Evolutionary conservation across 257 asterid genomes (phyloP).

Genomic region (Przewalskia tangutica): DNA sequence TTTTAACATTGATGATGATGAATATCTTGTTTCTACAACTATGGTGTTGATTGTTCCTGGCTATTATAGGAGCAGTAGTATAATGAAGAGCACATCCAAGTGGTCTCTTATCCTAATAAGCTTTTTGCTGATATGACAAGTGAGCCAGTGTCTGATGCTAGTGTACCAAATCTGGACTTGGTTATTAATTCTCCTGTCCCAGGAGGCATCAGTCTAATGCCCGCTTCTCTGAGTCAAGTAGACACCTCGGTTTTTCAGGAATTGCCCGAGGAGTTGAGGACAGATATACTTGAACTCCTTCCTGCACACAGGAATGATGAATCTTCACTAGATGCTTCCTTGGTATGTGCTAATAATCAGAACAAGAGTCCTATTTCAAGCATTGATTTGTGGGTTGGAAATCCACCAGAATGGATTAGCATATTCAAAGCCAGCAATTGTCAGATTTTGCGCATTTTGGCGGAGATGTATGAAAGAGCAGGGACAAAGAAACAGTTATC

Average conservation of each 20-base stretch:
- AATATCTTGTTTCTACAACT: not conserved
- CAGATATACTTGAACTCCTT: constrained; percentile 62
- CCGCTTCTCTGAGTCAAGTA: constrained; percentile 84
- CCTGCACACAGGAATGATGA: constrained; percentile 55
- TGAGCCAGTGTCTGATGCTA: constrained; percentile 14
- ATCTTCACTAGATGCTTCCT: constrained; percentile 22
- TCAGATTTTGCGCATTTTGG: constrained; percentile 33
- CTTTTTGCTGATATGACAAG: constrained; percentile 20
- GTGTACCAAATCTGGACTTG: not conserved
- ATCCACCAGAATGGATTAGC: constrained; percentile 81
- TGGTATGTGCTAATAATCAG: constrained; percentile 23
- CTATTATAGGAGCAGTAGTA: not conserved
- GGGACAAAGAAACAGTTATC: constrained; percentile 47
- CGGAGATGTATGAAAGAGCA: constrained; percentile 29
- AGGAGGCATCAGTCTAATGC: constrained; percentile 40
- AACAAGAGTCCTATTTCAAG: constrained; percentile 19
- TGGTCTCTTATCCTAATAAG: constrained; percentile 7
- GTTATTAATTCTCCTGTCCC: constrained; percentile 19
- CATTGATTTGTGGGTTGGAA: constrained; percentile 61
- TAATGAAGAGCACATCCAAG: constrained; percentile 8
- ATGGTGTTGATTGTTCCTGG: not conserved
- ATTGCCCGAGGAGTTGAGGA: constrained; percentile 77
- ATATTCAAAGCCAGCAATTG: constrained; percentile 44
- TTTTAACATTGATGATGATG: not conserved
- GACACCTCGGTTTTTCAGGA: constrained; percentile 68